A percentile compares a stretch with the other conserved stretches of the same genome.
Evolutionary conservation across 306 rosid species (phyloP).

Genomic region (Medicago lupulina): DNA sequence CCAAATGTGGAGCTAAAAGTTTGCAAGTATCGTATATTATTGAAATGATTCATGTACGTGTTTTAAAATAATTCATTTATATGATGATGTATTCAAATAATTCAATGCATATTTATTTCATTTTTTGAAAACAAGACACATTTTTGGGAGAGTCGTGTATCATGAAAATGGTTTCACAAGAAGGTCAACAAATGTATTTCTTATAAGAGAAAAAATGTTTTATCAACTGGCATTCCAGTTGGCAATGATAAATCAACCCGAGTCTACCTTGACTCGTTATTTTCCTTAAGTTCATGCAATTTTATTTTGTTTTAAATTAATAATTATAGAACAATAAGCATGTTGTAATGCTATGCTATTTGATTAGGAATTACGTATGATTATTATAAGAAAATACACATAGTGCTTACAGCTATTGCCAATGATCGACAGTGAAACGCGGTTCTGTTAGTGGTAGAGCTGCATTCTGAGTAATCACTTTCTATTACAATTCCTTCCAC

Average conservation of each 20-base stretch:
- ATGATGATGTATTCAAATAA: not conserved
- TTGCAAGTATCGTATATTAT: not conserved
- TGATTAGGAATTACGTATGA: not conserved
- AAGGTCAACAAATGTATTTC: constrained; percentile 3
- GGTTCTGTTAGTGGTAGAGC: constrained; percentile 58
- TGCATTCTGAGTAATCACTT: constrained; percentile 56
- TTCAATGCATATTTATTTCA: not conserved
- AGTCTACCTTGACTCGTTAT: too few species aligned
- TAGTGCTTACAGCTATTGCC: constrained; percentile 76
- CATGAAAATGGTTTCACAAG: not conserved
- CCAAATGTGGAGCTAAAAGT: too few species aligned
- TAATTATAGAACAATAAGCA: too few species aligned
- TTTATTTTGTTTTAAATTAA: too few species aligned
- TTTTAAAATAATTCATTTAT: not conserved
- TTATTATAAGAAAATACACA: not conserved
- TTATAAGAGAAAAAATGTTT: not conserved
- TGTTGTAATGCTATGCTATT: not conserved
- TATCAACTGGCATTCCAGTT: constrained; percentile 35
- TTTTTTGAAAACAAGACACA: not conserved
- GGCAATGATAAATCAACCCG: constrained; percentile 23
- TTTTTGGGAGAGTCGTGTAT: not conserved
- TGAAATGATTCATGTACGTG: not conserved
- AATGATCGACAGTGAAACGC: constrained; percentile 77
- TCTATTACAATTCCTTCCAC: constrained; percentile 43
- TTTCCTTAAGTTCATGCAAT: constrained; percentile 7